These are phyloP conservation scores for Filobasidium uniguttulatum DNA, from an alignment of 1,284 basidiomycete species.

Conservation along the genomic window DNA sequence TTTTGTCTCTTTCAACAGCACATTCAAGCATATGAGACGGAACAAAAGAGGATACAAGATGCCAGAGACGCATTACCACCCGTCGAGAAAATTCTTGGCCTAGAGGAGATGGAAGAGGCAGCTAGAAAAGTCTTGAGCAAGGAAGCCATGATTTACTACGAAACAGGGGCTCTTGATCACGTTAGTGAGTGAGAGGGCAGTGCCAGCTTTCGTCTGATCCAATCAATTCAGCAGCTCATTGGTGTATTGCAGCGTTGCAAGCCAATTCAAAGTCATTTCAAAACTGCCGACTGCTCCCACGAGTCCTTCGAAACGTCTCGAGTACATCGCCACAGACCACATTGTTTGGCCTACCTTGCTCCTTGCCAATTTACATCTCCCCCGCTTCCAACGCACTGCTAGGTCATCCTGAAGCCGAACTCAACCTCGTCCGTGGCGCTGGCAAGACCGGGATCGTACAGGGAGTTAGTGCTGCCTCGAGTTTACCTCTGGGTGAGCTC, in stretches of 20 bases:
- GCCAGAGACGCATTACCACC: conserved; percentile 19
- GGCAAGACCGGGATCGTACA: conserved; percentile 29
- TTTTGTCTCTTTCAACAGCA: too few species aligned
- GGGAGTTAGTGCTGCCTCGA: conserved; percentile 30
- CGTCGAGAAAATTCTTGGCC: conserved; percentile 21
- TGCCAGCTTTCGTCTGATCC: background rate
- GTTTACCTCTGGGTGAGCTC: conserved; percentile 20
- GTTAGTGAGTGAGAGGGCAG: conserved; percentile 28
- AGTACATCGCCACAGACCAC: conserved; percentile 23
- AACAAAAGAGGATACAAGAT: conserved; percentile 12
- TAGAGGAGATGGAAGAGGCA: conserved; percentile 24
- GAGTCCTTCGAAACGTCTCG: conserved; percentile 35
- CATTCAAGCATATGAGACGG: conserved; percentile 15
- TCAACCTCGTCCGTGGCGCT: conserved; percentile 37
- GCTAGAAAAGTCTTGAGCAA: conserved; percentile 27
- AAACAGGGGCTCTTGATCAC: conserved; percentile 32
- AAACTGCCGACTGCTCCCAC: conserved; percentile 41
- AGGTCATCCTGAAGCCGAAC: conserved; percentile 42
- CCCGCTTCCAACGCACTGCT: conserved; percentile 39
- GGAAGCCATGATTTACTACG: conserved; percentile 22
- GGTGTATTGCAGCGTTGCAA: conserved; percentile 24
- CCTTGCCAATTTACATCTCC: conserved; percentile 37
- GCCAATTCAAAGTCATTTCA: conserved; percentile 39
- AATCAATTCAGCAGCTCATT: background rate
- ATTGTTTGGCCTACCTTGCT: conserved; percentile 34